phyloP scores from a whole-genome alignment of 805 yeast genomes.

The Lipomyces sp. region DNA sequence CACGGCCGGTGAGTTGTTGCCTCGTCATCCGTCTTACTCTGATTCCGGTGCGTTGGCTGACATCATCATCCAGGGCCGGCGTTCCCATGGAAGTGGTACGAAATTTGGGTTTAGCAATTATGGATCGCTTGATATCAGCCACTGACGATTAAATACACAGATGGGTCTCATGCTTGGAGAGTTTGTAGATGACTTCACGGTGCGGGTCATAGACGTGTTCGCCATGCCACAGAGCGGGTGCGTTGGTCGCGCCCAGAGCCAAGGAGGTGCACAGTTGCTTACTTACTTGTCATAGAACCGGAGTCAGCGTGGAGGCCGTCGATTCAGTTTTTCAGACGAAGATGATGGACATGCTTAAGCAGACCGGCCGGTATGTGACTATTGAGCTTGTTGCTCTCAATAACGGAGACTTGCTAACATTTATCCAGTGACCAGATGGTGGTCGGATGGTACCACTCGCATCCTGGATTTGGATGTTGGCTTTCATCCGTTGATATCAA shows the following conservation, averaged over 20 bases:
- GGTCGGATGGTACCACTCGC: conserved; percentile 99
- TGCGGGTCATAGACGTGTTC: conserved; percentile 95
- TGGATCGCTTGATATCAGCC: not conserved
- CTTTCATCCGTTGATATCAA: conserved; percentile 94
- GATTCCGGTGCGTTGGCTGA: conserved; percentile 13
- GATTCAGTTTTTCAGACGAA: conserved; percentile 98
- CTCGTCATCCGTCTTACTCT: not conserved
- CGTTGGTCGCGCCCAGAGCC: not conserved
- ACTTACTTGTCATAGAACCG: conserved; percentile 58
- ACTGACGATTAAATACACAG: conserved; percentile 3
- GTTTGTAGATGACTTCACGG: conserved; percentile 94
- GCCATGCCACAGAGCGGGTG: conserved; percentile 93
- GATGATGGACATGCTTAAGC: conserved; percentile 99
- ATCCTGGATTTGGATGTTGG: conserved; percentile 99
- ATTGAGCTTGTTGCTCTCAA: not conserved
- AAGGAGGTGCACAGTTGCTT: not conserved
- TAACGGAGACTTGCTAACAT: not conserved
- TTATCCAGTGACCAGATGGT: conserved; percentile 84
- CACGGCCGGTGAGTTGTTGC: conserved; percentile 64
- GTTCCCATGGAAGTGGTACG: conserved; percentile 67
- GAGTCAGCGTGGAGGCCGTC: conserved; percentile 98
- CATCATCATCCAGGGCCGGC: conserved; percentile 40
- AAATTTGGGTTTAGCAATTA: not conserved
- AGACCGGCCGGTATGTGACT: conserved; percentile 61
- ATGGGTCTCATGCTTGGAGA: conserved; percentile 99